These are phyloP conservation scores for Colletotrichum sidae DNA, from an alignment of 2,329 filamentous ascomycete genomes.

Conservation along the genomic window DNA sequence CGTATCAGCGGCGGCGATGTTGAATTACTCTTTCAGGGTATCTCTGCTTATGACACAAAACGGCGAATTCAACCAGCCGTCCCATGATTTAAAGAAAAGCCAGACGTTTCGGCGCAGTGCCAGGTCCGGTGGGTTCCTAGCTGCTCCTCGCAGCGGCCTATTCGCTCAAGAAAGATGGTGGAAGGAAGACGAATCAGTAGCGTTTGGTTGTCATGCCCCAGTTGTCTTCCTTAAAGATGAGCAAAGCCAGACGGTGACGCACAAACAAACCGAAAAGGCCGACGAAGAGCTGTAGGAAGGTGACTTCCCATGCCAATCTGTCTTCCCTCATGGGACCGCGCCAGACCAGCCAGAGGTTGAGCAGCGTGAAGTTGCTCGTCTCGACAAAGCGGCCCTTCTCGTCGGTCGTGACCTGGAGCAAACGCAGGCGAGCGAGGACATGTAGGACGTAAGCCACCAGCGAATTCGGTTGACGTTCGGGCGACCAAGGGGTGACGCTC, in stretches of 20 bases:
- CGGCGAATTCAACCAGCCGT: slow-evolving; percentile 12
- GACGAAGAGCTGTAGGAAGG: slow-evolving; percentile 79
- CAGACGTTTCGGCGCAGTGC: background rate
- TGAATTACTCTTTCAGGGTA: slow-evolving; percentile 30
- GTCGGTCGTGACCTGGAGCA: slow-evolving; percentile 74
- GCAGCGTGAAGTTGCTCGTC: slow-evolving; percentile 89
- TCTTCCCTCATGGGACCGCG: slow-evolving; percentile 92
- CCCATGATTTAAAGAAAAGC: slow-evolving; percentile 1
- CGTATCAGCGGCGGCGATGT: background rate
- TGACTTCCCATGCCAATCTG: slow-evolving; percentile 81
- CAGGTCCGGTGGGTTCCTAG: background rate
- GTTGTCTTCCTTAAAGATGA: slow-evolving; percentile 94
- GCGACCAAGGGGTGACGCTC: slow-evolving; percentile 81
- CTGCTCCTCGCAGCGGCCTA: background rate
- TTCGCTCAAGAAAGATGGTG: background rate
- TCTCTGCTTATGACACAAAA: slow-evolving; percentile 27
- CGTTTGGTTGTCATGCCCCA: slow-evolving; percentile 51
- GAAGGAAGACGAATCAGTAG: slow-evolving; percentile 19
- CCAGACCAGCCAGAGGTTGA: slow-evolving; percentile 98
- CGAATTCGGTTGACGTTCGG: slow-evolving; percentile 74
- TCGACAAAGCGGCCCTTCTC: slow-evolving; percentile 78
- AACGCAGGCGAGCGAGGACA: slow-evolving; percentile 73
- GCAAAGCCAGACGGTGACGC: slow-evolving; percentile 84
- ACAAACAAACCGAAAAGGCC: slow-evolving; percentile 88
- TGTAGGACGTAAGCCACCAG: slow-evolving; percentile 73